Conservation (phyloP, 352 stramenopile species). For the Globisporangium viniferum region DNA sequence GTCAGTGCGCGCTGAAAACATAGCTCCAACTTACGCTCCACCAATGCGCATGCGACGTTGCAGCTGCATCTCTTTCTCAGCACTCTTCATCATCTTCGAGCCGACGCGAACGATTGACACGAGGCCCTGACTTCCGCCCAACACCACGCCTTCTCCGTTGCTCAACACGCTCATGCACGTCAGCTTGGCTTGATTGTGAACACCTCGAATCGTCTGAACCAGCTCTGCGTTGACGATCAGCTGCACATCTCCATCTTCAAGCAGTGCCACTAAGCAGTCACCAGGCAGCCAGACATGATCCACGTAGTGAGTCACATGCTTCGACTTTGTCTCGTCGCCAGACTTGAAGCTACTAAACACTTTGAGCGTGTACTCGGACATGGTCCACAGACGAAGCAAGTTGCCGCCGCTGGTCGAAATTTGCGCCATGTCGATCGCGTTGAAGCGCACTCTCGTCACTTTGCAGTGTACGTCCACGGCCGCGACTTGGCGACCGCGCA, state of each 20-base stretch:
- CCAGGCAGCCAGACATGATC: conserved; percentile 73
- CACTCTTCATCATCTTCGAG: conserved; percentile 46
- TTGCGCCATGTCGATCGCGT: conserved; percentile 75
- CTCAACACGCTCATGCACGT: conserved; percentile 38
- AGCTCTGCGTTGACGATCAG: conserved; percentile 73
- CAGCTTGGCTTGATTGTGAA: conserved; percentile 44
- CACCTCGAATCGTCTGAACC: conserved; percentile 56
- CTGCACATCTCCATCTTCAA: conserved; percentile 74
- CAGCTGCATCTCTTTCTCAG: conserved; percentile 70
- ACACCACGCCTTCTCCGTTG: conserved; percentile 52
- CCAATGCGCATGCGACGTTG: conserved; percentile 55
- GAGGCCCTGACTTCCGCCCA: conserved; percentile 52
- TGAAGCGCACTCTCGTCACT: conserved; percentile 73
- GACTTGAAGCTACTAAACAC: conserved; percentile 75
- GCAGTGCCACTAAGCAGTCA: conserved; percentile 60
- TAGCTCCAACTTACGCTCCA: conserved; percentile 33
- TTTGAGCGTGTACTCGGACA: conserved; percentile 71
- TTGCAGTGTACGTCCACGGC: conserved; percentile 62
- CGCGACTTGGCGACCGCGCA: conserved; percentile 57
- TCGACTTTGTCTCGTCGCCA: conserved; percentile 53
- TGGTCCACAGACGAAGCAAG: conserved; percentile 71
- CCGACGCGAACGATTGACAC: conserved; percentile 59
- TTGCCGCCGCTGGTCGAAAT: conserved; percentile 68
- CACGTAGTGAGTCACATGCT: conserved; percentile 46
- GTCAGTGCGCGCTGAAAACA: background rate